Conservation (phyloP, 2,329 filamentous ascomycete genomes). For the Penicillium sp. region DNA sequence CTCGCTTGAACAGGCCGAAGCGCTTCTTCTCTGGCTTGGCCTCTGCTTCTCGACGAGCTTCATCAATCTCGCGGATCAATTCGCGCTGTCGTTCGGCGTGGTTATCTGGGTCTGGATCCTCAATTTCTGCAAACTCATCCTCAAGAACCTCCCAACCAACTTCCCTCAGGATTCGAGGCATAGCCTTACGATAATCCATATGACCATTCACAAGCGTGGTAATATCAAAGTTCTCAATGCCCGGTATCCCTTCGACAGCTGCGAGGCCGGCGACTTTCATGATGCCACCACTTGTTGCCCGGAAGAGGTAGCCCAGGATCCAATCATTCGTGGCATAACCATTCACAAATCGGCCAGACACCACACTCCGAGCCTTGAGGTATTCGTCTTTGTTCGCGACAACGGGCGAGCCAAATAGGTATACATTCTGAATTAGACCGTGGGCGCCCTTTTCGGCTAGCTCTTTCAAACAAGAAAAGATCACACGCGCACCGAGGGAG, state of each 20-base stretch:
- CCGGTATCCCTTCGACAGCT: constrained; percentile 71
- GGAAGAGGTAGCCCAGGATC: constrained; percentile 95
- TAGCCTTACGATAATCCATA: constrained; percentile 93
- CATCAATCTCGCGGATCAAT: constrained; percentile 94
- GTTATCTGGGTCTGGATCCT: constrained; percentile 94
- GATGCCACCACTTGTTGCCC: constrained; percentile 88
- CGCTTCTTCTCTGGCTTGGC: constrained; percentile 70
- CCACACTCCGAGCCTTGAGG: constrained; percentile 73
- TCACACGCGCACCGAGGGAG: constrained; percentile 86
- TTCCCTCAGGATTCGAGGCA: constrained; percentile 82
- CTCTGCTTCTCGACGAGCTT: constrained; percentile 83
- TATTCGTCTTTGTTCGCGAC: constrained; percentile 93
- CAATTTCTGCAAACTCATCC: constrained; percentile 94
- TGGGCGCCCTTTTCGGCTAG: constrained; percentile 79
- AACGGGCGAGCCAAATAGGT: constrained; percentile 87
- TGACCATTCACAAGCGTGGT: constrained; percentile 84
- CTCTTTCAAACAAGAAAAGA: constrained; percentile 87
- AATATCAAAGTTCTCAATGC: constrained; percentile 85
- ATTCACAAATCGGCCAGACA: constrained; percentile 91
- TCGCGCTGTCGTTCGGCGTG: constrained; percentile 84
- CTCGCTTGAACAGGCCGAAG: constrained; percentile 78
- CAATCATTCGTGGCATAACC: constrained; percentile 94
- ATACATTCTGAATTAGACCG: constrained; percentile 91
- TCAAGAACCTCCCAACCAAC: constrained; percentile 89
- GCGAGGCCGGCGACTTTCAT: constrained; percentile 82